A percentile compares a stretch with the other conserved stretches of the same genome.
These are phyloP conservation scores for Alternaria rosae DNA, from an alignment of 2,329 filamentous ascomycete species.

Conservation along the genomic window DNA sequence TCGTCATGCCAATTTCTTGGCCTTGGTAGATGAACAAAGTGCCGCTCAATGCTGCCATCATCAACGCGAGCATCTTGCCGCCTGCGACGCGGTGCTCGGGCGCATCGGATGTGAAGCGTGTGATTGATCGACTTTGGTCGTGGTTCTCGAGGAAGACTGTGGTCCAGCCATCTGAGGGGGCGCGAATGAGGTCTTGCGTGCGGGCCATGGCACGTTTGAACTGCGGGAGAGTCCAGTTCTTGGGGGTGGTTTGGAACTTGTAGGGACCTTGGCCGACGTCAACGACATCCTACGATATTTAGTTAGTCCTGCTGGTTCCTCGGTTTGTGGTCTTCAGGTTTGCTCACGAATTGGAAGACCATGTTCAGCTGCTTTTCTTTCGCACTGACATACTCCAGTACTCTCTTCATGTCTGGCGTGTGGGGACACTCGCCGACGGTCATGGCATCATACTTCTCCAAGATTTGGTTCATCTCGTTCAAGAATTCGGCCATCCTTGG, in stretches of 20 bases:
- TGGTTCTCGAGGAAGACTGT: conserved; percentile 63
- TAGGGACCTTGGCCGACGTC: conserved; percentile 48
- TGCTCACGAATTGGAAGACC: conserved; percentile 65
- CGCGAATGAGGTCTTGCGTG: conserved; percentile 42
- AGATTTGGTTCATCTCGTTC: conserved; percentile 67
- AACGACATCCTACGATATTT: conserved; percentile 49
- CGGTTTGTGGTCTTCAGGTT: too few relatives aligned
- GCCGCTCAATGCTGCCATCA: conserved; percentile 58
- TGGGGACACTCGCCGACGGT: conserved; percentile 74
- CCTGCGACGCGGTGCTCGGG: conserved; percentile 56
- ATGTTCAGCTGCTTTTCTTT: conserved; percentile 69
- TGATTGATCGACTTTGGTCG: conserved; percentile 60
- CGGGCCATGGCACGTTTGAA: conserved; percentile 43
- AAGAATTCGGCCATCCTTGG: conserved; percentile 74
- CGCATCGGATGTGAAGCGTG: conserved; percentile 57
- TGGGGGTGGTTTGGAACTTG: conserved; percentile 47
- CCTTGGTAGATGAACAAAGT: conserved; percentile 61
- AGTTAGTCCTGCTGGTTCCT: background rate
- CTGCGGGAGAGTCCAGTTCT: conserved; percentile 40
- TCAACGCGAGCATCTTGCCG: conserved; percentile 58
- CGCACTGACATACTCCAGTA: conserved; percentile 67
- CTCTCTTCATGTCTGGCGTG: conserved; percentile 65
- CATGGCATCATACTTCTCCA: conserved; percentile 69
- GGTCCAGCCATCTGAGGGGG: conserved; percentile 54
- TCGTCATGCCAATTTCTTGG: conserved; percentile 61